Evolutionary conservation across 2,329 filamentous ascomycete species (phyloP).

Genomic region (Aspergillus eucalypticola): DNA sequence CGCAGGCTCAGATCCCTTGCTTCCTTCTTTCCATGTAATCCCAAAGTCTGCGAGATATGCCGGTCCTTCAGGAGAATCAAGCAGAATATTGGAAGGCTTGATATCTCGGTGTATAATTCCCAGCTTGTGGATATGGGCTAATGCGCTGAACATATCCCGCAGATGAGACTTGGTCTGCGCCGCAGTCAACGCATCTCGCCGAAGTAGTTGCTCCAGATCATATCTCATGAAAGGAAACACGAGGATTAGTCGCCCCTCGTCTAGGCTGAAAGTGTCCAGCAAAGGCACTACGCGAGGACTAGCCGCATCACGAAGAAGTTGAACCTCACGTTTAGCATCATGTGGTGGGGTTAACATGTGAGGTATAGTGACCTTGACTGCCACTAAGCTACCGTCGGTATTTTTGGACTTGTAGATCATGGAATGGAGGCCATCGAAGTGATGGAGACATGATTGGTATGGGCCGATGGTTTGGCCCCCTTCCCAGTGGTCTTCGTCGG

Average conservation of each 20-base stretch:
- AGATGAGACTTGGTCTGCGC: conserved; percentile 54
- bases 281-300: conserved; percentile 65
- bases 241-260: conserved; percentile 72
- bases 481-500: conserved; percentile 27
- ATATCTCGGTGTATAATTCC: conserved; percentile 90
- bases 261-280: conserved; percentile 68
- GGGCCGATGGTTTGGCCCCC: conserved; percentile 51
- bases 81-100: conserved; percentile 86
- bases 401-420: conserved; percentile 71
- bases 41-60: conserved; percentile 89
- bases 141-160: conserved; percentile 68
- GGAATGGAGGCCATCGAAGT: conserved; percentile 73
- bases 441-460: conserved; percentile 59
- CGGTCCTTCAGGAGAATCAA: conserved; percentile 66
- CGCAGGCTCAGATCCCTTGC: conserved; percentile 60
- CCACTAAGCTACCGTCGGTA: conserved; percentile 54
- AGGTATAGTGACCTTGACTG: conserved; percentile 83
- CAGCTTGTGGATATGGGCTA: conserved; percentile 69
- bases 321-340: conserved; percentile 75
- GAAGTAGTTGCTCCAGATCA: conserved; percentile 70
- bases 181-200: conserved; percentile 43
- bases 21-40: conserved; percentile 74
- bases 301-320: conserved; percentile 66
- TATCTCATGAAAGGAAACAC: conserved; percentile 81
- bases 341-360: conserved; percentile 76